A percentile compares a stretch with the other conserved stretches of the same genome.
Evolutionary conservation across 1,284 basidiomycete genomes (phyloP).

Genomic region (Fistulina hepatica): DNA sequence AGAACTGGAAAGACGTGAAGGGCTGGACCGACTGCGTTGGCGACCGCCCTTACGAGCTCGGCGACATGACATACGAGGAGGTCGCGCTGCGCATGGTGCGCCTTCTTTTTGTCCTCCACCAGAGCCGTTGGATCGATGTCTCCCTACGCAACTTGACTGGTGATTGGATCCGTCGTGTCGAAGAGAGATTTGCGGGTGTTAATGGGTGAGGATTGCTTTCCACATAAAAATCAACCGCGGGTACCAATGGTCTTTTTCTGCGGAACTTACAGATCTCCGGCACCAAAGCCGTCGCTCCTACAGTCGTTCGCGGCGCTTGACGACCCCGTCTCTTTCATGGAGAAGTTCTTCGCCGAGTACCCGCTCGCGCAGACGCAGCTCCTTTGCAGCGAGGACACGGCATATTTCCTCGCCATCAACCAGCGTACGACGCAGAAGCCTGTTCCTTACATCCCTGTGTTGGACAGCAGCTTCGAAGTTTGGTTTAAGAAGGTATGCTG

Average conservation of each 20-base stretch:
- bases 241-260: too few species aligned
- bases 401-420: constrained; percentile 90
- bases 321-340: constrained; percentile 69
- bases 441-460: constrained; percentile 95
- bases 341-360: constrained; percentile 81
- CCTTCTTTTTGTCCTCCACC: constrained; percentile 87
- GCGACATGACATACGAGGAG: constrained; percentile 99
- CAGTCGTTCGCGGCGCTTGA: constrained; percentile 85
- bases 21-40: too few species aligned
- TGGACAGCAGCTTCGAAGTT: constrained; percentile 88
- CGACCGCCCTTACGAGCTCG: constrained; percentile 70
- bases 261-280: too few species aligned
- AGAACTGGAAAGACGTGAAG: too few species aligned
- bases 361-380: constrained; percentile 76
- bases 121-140: constrained; percentile 89
- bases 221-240: too few species aligned
- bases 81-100: constrained; percentile 84
- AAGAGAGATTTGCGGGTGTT: constrained; percentile 95
- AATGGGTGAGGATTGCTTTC: too few species aligned
- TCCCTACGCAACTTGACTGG: constrained; percentile 93
- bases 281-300: constrained; percentile 74
- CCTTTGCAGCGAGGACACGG: constrained; percentile 89
- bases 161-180: constrained; percentile 93
- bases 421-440: constrained; percentile 97
- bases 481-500: constrained; percentile 92